phyloP scores from a whole-genome alignment of 345 rosid genomes.

The Garcia nutans region DNA sequence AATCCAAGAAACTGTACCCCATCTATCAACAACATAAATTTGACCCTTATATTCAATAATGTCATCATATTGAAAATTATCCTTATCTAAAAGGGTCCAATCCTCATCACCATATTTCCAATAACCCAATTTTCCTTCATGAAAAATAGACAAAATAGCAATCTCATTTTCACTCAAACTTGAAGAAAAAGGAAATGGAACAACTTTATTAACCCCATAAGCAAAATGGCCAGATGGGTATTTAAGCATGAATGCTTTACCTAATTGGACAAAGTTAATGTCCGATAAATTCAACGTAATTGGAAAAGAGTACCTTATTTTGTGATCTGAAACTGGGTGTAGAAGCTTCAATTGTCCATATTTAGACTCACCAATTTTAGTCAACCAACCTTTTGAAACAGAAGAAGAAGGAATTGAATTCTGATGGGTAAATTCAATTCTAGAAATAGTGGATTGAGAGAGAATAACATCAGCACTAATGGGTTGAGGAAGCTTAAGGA shows the following conservation, averaged over 20 bases:
- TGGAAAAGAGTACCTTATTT: background rate
- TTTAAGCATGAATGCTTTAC: constrained; percentile 4
- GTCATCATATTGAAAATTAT: constrained; percentile 23
- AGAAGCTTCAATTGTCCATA: constrained; percentile 14
- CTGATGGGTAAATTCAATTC: background rate
- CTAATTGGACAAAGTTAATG: background rate
- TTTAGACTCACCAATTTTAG: constrained; percentile 12
- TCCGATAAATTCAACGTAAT: constrained; percentile 6
- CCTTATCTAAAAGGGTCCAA: constrained; percentile 24
- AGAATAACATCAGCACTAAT: constrained; percentile 1
- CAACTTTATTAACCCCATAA: constrained; percentile 20
- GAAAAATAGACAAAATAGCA: constrained; percentile 16
- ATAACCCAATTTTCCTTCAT: constrained; percentile 29
- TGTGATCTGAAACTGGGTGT: constrained; percentile 16
- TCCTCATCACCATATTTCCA: constrained; percentile 26
- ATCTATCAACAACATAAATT: constrained; percentile 27
- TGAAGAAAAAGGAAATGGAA: constrained; percentile 12
- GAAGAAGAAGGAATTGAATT: background rate
- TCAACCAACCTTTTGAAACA: background rate
- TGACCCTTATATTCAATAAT: constrained; percentile 20
- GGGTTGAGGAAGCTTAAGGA: constrained; percentile 15
- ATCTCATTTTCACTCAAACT: background rate
- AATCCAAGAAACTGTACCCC: constrained; percentile 30
- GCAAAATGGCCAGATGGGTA: background rate
- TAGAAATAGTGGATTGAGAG: background rate